Conservation (phyloP, 352 stramenopile genomes). For the Pythium brachiatum region DNA sequence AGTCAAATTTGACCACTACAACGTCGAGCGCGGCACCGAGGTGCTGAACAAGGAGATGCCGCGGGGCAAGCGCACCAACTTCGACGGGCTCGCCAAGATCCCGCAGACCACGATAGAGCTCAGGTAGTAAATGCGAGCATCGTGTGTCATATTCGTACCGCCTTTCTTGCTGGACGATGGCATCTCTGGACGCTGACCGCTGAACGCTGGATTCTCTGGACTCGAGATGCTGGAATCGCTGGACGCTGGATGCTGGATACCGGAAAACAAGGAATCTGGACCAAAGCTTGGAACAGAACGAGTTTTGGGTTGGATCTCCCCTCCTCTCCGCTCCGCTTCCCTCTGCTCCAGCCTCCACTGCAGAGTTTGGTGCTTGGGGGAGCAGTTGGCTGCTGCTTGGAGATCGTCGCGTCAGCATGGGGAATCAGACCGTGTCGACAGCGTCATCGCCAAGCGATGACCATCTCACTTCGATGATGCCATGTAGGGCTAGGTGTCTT, state of each 20-base stretch:
- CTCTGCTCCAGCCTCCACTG: too few relatives aligned
- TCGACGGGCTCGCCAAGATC: conserved; percentile 39
- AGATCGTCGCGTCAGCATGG: conserved; percentile 1
- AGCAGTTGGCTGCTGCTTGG: not conserved
- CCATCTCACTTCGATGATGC: not conserved
- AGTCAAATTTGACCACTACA: conserved; percentile 71
- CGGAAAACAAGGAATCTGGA: not conserved
- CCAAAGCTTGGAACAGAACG: not conserved
- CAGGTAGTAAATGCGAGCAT: conserved; percentile 17
- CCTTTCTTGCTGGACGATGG: not conserved
- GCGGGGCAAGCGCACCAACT: conserved; percentile 64
- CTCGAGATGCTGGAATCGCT: not conserved
- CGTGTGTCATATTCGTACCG: too few relatives aligned
- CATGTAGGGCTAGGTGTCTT: conserved; percentile 6
- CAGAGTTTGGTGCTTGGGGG: conserved; percentile 18
- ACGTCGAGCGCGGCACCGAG: conserved; percentile 49
- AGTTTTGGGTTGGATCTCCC: too few relatives aligned
- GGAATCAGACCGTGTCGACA: conserved; percentile 9
- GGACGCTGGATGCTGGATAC: not conserved
- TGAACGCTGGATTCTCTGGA: not conserved
- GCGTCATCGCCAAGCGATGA: conserved; percentile 16
- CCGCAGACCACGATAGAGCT: conserved; percentile 53
- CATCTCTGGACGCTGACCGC: not conserved
- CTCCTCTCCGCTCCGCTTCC: too few relatives aligned
- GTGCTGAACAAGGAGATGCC: conserved; percentile 48